A percentile compares a stretch with the other conserved stretches of the same genome.
These are phyloP conservation scores for Saksenaea oblongispora DNA, from an alignment of 371 early-diverging fungal species.

Conservation along the genomic window DNA sequence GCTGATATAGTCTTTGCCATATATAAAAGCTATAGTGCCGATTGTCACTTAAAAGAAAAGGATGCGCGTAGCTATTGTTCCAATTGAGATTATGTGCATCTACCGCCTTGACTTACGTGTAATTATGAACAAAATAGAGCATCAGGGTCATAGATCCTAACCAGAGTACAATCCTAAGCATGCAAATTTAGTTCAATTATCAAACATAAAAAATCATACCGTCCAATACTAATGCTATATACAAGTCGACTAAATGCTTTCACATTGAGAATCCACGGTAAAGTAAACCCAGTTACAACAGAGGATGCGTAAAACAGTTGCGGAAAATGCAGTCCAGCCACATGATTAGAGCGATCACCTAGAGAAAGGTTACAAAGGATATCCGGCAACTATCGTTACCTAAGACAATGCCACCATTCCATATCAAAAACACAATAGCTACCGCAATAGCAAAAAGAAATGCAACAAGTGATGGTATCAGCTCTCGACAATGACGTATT, in stretches of 20 bases:
- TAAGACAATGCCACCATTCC: conserved; percentile 88
- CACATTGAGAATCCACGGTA: conserved; percentile 29
- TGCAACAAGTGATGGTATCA: conserved; percentile 22
- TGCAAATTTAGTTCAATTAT: not conserved
- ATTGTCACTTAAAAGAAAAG: conserved; percentile 94
- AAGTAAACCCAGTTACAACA: conserved; percentile 56
- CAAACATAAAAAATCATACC: not conserved
- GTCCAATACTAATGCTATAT: conserved; percentile 1
- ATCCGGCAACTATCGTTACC: conserved; percentile 34
- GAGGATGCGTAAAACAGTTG: conserved; percentile 87
- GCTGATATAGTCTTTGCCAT: conserved; percentile 79
- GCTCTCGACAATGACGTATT: conserved; percentile 7
- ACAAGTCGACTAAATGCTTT: not conserved
- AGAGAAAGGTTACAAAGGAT: not conserved
- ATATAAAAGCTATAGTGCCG: conserved; percentile 95
- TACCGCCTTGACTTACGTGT: conserved; percentile 55
- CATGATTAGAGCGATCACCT: conserved; percentile 89
- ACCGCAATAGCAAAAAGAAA: conserved; percentile 43
- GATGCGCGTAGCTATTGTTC: conserved; percentile 76
- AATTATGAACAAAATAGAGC: conserved; percentile 42
- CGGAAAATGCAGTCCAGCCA: conserved; percentile 78
- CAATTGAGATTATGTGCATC: not conserved
- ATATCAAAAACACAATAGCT: conserved; percentile 71
- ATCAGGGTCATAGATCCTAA: conserved; percentile 8
- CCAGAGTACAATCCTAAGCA: not conserved